Conservation (phyloP, 208 protist genomes). For the Borovskyia barvae region DNA sequence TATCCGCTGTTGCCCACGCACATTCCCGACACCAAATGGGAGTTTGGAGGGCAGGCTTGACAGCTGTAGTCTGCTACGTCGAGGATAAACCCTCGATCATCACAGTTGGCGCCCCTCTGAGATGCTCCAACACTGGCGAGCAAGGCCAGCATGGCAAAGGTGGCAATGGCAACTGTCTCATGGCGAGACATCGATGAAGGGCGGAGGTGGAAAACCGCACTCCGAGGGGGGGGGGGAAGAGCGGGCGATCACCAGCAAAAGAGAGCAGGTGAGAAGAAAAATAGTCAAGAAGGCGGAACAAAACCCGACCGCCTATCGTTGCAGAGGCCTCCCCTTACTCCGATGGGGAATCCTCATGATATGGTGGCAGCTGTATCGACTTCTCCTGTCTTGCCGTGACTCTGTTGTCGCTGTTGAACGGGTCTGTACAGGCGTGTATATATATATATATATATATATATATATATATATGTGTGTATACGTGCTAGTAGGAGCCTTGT, state of each 20-base stretch:
- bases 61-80: conserved; percentile 14
- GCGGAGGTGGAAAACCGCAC: too few species aligned
- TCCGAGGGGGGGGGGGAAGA: not conserved
- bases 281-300: not conserved
- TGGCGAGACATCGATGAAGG: not conserved
- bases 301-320: not conserved
- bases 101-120: not conserved
- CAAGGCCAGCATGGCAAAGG: not conserved
- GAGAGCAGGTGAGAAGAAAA: not conserved
- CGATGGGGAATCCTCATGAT: not conserved
- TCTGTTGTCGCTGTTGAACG: too few species aligned
- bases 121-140: not conserved
- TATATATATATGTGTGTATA: not conserved
- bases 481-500: too few species aligned
- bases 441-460: too few species aligned
- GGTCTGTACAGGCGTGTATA: too few species aligned
- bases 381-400: too few species aligned
- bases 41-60: conserved; percentile 14
- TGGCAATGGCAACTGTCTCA: not conserved
- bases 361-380: too few species aligned
- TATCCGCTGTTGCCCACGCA: conserved; percentile 38
- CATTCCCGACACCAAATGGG: conserved; percentile 2
- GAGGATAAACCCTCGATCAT: conserved; percentile 7
- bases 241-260: not conserved
- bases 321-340: not conserved